Evolutionary conservation across 805 yeast species (phyloP).

Genomic region (Lipomyces starkeyi): DNA sequence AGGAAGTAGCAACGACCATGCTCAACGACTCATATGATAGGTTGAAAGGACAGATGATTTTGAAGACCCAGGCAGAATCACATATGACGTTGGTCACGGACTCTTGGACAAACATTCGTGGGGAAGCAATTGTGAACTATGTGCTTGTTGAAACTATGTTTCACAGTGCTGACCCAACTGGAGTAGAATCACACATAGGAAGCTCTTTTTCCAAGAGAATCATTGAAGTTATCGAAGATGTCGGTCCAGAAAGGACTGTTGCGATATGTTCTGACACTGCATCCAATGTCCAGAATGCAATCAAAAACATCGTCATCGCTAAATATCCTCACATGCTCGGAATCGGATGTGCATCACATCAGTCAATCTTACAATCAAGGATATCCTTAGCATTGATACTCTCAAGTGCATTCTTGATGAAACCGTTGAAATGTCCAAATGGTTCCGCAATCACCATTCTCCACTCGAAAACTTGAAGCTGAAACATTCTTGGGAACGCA

Average conservation of each 20-base stretch:
- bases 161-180: no score
- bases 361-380: not conserved
- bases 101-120: slow-evolving; percentile 2
- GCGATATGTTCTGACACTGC: no score
- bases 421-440: no score
- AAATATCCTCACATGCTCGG: slow-evolving; percentile 7
- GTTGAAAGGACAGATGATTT: not conserved
- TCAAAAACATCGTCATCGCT: not conserved
- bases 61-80: not conserved
- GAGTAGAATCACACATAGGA: no score
- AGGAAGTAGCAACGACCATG: slow-evolving; percentile 1
- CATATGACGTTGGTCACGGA: not conserved
- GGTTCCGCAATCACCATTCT: no score
- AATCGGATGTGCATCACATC: slow-evolving; percentile 8
- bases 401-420: not conserved
- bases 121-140: no score
- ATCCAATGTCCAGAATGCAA: not conserved
- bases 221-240: slow-evolving; percentile 4
- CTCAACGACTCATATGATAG: not conserved
- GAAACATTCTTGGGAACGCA: no score
- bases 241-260: not conserved
- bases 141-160: no score
- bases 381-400: not conserved
- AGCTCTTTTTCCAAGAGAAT: no score
- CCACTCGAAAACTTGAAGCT: no score